These are phyloP conservation scores for Arthrinium puccinioides DNA, from an alignment of 2,329 filamentous ascomycete species.

Conservation along the genomic window DNA sequence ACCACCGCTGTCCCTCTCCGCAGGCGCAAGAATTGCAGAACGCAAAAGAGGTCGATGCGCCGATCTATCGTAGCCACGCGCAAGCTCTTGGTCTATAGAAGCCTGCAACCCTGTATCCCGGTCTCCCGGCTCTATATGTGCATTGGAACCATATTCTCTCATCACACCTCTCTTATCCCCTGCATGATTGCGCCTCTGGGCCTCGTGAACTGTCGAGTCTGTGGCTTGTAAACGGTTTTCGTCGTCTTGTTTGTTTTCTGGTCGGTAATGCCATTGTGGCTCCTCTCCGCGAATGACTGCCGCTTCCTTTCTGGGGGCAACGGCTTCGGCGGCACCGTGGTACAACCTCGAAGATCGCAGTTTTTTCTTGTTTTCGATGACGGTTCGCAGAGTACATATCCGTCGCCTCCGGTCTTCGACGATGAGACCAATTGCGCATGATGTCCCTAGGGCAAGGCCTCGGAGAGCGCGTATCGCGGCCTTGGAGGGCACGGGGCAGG, in stretches of 20 bases:
- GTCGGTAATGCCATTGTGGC: conserved; percentile 12
- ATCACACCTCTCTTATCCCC: too few species aligned
- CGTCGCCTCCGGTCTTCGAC: conserved; percentile 50
- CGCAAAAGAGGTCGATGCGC: too few species aligned
- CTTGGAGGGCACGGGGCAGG: conserved; percentile 45
- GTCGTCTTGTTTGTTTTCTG: too few species aligned
- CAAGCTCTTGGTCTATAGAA: too few species aligned
- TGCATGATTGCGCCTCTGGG: too few species aligned
- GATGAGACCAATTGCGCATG: conserved; percentile 47
- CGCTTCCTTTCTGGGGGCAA: conserved; percentile 10
- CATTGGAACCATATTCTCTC: too few species aligned
- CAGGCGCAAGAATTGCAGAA: too few species aligned
- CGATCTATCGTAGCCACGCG: too few species aligned
- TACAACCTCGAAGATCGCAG: conserved; percentile 33
- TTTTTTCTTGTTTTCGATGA: conserved; percentile 45
- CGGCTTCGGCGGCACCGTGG: conserved; percentile 12
- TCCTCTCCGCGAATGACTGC: conserved; percentile 5
- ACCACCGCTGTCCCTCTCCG: conserved; percentile 3
- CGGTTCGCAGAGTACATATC: conserved; percentile 41
- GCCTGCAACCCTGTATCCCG: too few species aligned
- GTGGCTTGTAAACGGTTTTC: too few species aligned
- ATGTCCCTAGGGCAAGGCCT: conserved; percentile 48
- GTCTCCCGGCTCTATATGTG: too few species aligned
- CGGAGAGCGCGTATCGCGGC: conserved; percentile 48
- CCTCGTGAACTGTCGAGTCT: too few species aligned